These are phyloP conservation scores for Cryptosporidium sp. DNA, from an alignment of 169 alveolate genomes.

Conservation along the genomic window DNA sequence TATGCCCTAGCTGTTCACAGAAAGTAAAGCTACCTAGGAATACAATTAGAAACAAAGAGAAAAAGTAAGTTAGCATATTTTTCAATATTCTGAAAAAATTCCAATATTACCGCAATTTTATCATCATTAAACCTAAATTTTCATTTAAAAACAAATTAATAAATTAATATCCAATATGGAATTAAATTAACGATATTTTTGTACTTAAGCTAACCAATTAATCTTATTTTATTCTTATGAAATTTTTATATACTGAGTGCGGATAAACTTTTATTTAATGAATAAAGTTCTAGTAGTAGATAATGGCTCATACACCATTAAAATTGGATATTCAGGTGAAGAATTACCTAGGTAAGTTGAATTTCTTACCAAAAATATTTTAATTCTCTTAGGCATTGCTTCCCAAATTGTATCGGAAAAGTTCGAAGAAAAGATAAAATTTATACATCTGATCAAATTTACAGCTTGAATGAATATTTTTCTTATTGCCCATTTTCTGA, in stretches of 20 bases:
- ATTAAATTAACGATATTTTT: background rate
- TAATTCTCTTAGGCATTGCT: constrained; percentile 21
- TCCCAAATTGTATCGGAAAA: constrained; percentile 73
- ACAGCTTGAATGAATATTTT: constrained; percentile 42
- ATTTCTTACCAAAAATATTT: background rate
- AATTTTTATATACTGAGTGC: background rate
- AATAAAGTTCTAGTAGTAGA: constrained; percentile 40
- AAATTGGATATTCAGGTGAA: constrained; percentile 62
- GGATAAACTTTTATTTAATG: constrained; percentile 4
- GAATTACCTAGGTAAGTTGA: constrained; percentile 49
- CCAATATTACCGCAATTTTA: background rate
- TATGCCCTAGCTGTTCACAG: background rate
- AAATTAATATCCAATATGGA: background rate
- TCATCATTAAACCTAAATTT: background rate
- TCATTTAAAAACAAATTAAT: background rate
- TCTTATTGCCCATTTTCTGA: constrained; percentile 68
- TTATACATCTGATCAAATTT: constrained; percentile 48
- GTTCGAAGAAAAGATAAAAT: constrained; percentile 45
- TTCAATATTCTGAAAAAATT: background rate
- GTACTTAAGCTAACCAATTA: background rate
- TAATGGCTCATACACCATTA: constrained; percentile 53
- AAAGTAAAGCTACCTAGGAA: background rate
- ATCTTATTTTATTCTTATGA: background rate
- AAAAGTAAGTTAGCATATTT: background rate
- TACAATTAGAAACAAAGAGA: background rate